Evolutionary conservation across 495 filamentous ascomycete genomes (phyloP).

Genomic region (Amphirosellinia nigrospora): DNA sequence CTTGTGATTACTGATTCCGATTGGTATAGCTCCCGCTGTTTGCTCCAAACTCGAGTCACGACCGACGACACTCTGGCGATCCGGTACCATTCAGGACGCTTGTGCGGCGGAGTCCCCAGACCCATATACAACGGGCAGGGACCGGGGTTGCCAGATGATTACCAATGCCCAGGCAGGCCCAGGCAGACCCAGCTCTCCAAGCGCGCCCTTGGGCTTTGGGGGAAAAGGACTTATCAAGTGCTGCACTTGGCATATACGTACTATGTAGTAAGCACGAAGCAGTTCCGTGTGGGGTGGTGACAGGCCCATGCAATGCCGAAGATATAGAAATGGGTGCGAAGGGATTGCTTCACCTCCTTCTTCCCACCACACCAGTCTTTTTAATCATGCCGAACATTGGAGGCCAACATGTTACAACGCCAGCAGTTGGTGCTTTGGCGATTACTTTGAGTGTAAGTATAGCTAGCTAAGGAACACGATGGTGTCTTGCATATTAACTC

Average conservation of each 20-base stretch:
- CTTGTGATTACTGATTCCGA: neutral
- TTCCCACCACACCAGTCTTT: neutral
- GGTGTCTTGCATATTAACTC: neutral
- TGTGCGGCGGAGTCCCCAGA: neutral
- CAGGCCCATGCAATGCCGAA: neutral
- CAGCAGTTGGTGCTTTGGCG: conserved; percentile 12
- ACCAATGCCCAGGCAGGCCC: conserved; percentile 11
- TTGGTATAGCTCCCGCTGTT: neutral
- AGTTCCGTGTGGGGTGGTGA: neutral
- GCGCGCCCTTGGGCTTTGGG: neutral
- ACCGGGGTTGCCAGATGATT: neutral
- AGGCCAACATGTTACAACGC: neutral
- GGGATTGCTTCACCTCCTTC: neutral
- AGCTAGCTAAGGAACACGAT: neutral
- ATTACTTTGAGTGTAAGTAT: conserved; percentile 6
- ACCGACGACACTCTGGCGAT: neutral
- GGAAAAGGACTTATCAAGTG: neutral
- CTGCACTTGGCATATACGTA: neutral
- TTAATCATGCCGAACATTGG: conserved; percentile 10
- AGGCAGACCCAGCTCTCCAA: no score
- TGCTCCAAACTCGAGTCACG: neutral
- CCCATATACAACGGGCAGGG: neutral
- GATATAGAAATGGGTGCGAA: neutral
- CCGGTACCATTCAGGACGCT: neutral
- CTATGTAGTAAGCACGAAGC: neutral